phyloP scores from a whole-genome alignment of 1,139 yeast genomes.

The Kodamaea anthophila region DNA sequence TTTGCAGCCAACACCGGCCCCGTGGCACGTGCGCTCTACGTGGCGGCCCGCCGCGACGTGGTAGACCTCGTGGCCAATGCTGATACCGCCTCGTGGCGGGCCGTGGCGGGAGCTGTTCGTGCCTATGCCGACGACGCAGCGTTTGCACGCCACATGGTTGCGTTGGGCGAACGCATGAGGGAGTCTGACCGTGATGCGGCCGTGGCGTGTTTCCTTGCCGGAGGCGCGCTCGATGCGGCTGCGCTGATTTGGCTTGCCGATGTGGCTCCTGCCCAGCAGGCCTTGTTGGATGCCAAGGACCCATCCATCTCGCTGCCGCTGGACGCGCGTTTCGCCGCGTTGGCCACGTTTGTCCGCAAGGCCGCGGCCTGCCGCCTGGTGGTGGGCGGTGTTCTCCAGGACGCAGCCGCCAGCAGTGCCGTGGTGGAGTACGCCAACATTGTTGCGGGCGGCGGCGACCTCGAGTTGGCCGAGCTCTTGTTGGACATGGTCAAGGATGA shows the following conservation, averaged over 20 bases:
- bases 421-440: slow-evolving; percentile 74
- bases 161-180: slow-evolving; percentile 62
- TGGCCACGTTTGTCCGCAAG: slow-evolving; percentile 79
- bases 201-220: slow-evolving; percentile 71
- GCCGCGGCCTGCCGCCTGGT: slow-evolving; percentile 67
- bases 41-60: slow-evolving; percentile 54
- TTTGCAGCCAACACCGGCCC: slow-evolving; percentile 53
- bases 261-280: slow-evolving; percentile 51
- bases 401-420: slow-evolving; percentile 47
- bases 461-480: slow-evolving; percentile 71
- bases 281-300: slow-evolving; percentile 37
- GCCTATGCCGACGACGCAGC: slow-evolving; percentile 47
- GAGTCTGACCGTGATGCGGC: slow-evolving; percentile 59
- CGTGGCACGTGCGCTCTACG: slow-evolving; percentile 68
- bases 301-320: slow-evolving; percentile 51
- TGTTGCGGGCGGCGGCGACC: slow-evolving; percentile 78
- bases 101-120: slow-evolving; percentile 64
- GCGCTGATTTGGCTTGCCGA: slow-evolving; percentile 83
- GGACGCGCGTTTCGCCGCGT: slow-evolving; percentile 79
- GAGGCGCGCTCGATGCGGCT: slow-evolving; percentile 73
- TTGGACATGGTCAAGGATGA: slow-evolving; percentile 64
- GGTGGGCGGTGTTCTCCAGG: slow-evolving; percentile 34
- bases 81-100: slow-evolving; percentile 76
- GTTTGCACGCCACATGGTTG: slow-evolving; percentile 51
- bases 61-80: slow-evolving; percentile 75